Evolutionary conservation across 306 rosid genomes (phyloP).

Genomic region (Ceratonia siliqua): DNA sequence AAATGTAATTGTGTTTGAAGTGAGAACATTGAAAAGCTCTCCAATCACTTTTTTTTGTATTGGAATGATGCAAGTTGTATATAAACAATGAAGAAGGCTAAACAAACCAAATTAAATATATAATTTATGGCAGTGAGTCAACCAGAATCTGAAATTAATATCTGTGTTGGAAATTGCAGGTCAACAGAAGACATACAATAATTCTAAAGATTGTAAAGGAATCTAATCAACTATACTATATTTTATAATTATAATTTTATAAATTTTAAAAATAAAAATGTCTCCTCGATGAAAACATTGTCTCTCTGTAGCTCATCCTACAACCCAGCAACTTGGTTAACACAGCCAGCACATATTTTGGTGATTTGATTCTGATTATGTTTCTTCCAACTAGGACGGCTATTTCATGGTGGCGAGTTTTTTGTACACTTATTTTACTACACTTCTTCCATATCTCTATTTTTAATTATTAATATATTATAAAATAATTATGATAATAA

Average conservation of each 20-base stretch:
- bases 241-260: slow-evolving; percentile 14
- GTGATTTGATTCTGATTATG: background rate
- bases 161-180: slow-evolving; percentile 32
- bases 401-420: too few species aligned
- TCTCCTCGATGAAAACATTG: slow-evolving; percentile 29
- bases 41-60: background rate
- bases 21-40: too few species aligned
- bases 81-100: background rate
- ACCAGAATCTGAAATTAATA: slow-evolving; percentile 25
- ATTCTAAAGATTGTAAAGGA: slow-evolving; percentile 23
- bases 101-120: background rate
- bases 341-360: slow-evolving; percentile 24
- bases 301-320: slow-evolving; percentile 18
- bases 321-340: slow-evolving; percentile 6
- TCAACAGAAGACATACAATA: slow-evolving; percentile 25
- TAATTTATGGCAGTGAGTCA: slow-evolving; percentile 17
- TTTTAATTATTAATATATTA: too few species aligned
- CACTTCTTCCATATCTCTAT: too few species aligned
- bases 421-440: too few species aligned
- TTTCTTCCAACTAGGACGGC: too few species aligned
- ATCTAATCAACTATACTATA: slow-evolving; percentile 38
- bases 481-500: too few species aligned
- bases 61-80: background rate
- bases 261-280: slow-evolving; percentile 32
- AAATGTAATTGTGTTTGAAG: too few species aligned